Conservation (phyloP, 164 flowering plant species). For the Liquidambar formosana region DNA sequence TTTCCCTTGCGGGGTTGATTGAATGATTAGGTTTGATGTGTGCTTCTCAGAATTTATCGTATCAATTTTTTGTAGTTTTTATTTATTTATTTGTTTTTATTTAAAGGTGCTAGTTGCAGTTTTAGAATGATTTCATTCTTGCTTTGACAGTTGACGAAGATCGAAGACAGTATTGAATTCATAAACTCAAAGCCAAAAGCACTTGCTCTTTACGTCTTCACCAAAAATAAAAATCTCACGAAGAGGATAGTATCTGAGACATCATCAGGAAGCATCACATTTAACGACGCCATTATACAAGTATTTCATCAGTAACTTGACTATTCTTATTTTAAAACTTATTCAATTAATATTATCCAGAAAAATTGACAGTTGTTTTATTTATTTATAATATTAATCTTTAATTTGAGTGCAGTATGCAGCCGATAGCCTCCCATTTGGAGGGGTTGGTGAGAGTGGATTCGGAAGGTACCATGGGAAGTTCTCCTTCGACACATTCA, state of each 20-base stretch:
- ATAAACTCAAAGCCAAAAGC: slow-evolving; percentile 12
- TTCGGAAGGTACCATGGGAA: slow-evolving; percentile 14
- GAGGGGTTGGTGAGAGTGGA: slow-evolving; percentile 14
- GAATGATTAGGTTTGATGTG: too few species aligned
- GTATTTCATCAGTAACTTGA: not conserved
- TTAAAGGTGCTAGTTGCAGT: too few species aligned
- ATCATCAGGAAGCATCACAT: slow-evolving; percentile 2
- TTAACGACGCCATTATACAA: slow-evolving; percentile 11
- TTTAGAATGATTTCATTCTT: too few species aligned
- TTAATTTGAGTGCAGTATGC: not conserved
- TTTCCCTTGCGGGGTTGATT: too few species aligned
- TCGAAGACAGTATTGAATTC: slow-evolving; percentile 8
- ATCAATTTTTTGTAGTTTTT: too few species aligned
- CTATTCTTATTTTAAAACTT: too few species aligned
- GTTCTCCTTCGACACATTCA: slow-evolving; percentile 11
- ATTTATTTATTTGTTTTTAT: too few species aligned
- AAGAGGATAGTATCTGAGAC: not conserved
- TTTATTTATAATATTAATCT: too few species aligned
- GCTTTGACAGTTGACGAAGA: not conserved
- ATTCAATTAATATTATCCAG: too few species aligned
- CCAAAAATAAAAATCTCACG: slow-evolving; percentile 11
- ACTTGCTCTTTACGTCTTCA: slow-evolving; percentile 12
- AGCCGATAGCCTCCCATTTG: slow-evolving; percentile 8
- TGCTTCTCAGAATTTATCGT: too few species aligned
- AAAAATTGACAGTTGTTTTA: too few species aligned